Base-by-base conservation (phyloP, 495 filamentous ascomycete species). In the Aspergillus mulundensis region DNA sequence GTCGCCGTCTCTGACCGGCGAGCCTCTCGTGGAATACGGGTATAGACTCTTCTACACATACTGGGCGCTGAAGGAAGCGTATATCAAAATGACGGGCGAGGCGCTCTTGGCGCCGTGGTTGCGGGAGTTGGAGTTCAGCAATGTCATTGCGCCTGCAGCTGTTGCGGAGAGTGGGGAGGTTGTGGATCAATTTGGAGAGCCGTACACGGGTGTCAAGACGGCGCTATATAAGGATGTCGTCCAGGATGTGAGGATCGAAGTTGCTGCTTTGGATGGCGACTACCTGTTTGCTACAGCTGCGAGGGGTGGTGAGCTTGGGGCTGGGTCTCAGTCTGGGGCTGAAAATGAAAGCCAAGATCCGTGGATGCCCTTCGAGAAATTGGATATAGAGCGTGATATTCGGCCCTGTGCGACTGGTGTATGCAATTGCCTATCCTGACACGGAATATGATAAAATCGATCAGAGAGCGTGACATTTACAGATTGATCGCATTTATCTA, bases 31-130 rank as follows among this genome's bases (percentile, higher is more conserved):
- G 19, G 74, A 80, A 41, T 81, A 79, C 40, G 81, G 85, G 28
- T 74, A 95, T 40, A 77, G 91, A 2, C 74, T 84, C 5, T 97
- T 97, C 69, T 96, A 94, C 63, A 84, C 91, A 2, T 88, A 87
- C 60, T 96, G 90, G 89, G 90, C 87, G 52, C 77, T 94, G 51
- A 88, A 94, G 61, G 91, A 96, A 72, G 88, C 91, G 0, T 97
- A 91, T 71, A 84, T 97, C 59, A 97, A 97, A 80, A 83, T 97
- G 81, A 90, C 89, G 8, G 91, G 91, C 25, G 91, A 95, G 61
- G 91, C 89, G 16, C 74, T 97, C 46, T 72, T 95, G 32, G 91
- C 91, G 3, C 75, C 79, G 2, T 96, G 90, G 91, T 67, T 96
- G 52, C 74, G 77, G 50, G 76, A 86, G 18, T 63, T 90, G 38